phyloP scores from a whole-genome alignment of 2,329 filamentous ascomycete genomes.

The Apiospora aurea region DNA sequence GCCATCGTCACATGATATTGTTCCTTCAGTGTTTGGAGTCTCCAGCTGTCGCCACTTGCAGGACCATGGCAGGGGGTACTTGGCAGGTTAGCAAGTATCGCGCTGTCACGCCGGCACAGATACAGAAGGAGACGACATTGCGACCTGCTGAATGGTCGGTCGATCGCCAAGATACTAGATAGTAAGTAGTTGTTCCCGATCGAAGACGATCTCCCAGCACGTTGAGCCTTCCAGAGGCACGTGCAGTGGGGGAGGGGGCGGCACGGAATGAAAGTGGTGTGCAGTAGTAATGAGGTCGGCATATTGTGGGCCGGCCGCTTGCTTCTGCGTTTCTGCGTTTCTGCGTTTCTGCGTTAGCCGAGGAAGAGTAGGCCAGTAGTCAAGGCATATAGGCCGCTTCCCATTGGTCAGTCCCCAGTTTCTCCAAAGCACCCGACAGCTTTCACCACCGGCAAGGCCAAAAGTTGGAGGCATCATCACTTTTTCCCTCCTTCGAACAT shows the following conservation, averaged over 20 bases:
- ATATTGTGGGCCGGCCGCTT: slow-evolving; percentile 1
- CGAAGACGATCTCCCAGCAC: neutral
- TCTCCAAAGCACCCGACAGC: neutral
- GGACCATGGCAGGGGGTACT: too few species aligned
- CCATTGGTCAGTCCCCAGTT: slow-evolving; percentile 7
- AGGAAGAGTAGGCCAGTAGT: neutral
- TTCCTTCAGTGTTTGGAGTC: too few species aligned
- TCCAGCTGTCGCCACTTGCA: too few species aligned
- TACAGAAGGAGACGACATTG: too few species aligned
- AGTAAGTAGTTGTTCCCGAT: too few species aligned
- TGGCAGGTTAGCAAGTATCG: too few species aligned
- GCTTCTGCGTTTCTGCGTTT: too few species aligned
- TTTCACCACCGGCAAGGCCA: neutral
- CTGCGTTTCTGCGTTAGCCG: neutral
- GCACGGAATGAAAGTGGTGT: neutral
- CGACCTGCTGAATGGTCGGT: too few species aligned
- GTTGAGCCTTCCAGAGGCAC: neutral
- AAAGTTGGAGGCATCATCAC: slow-evolving; percentile 36
- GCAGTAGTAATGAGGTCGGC: neutral
- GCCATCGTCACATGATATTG: neutral
- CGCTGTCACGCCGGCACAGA: too few species aligned
- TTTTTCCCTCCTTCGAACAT: slow-evolving; percentile 27
- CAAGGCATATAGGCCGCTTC: neutral
- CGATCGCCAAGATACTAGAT: too few species aligned
- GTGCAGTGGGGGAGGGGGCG: neutral